phyloP scores from a whole-genome alignment of 345 rosid species.

The Nasturtium officinale region DNA sequence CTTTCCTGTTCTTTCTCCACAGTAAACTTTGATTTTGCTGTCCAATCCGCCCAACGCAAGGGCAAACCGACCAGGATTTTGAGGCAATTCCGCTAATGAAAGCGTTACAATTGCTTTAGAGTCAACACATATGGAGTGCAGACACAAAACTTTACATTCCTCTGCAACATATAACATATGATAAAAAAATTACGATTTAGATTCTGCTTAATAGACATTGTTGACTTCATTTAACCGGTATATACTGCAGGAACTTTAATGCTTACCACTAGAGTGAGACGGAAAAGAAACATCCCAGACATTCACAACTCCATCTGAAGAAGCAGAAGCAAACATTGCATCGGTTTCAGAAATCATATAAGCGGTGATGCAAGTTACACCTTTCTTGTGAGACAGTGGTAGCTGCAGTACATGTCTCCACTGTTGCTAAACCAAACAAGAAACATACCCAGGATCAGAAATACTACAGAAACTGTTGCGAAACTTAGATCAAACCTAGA shows the following conservation, averaged over 20 bases:
- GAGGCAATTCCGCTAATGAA: conserved; percentile 76
- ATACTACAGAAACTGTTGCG: not conserved
- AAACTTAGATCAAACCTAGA: not conserved
- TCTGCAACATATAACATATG: conserved; percentile 48
- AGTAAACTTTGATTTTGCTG: conserved; percentile 74
- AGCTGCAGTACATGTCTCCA: conserved; percentile 73
- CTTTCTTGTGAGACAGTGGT: conserved; percentile 83
- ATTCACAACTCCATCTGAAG: conserved; percentile 76
- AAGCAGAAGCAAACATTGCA: conserved; percentile 75
- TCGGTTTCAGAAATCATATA: conserved; percentile 63
- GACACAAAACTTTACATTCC: conserved; percentile 59
- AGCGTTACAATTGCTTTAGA: conserved; percentile 85
- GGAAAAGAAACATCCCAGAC: conserved; percentile 69
- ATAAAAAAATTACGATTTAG: not conserved
- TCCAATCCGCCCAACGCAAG: conserved; percentile 97
- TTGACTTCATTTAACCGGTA: not conserved
- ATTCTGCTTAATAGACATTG: not conserved
- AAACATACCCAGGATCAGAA: not conserved
- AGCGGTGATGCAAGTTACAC: conserved; percentile 79
- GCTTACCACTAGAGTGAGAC: conserved; percentile 53
- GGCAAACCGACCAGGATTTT: conserved; percentile 53
- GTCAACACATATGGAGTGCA: conserved; percentile 66
- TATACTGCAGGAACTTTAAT: not conserved
- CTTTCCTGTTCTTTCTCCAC: conserved; percentile 75
- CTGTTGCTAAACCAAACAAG: conserved; percentile 45